Percentiles rank a stretch among this genome's conserved stretches.
Conservation (phyloP, 2,329 filamentous ascomycete species). For the Penicillium sp. region DNA sequence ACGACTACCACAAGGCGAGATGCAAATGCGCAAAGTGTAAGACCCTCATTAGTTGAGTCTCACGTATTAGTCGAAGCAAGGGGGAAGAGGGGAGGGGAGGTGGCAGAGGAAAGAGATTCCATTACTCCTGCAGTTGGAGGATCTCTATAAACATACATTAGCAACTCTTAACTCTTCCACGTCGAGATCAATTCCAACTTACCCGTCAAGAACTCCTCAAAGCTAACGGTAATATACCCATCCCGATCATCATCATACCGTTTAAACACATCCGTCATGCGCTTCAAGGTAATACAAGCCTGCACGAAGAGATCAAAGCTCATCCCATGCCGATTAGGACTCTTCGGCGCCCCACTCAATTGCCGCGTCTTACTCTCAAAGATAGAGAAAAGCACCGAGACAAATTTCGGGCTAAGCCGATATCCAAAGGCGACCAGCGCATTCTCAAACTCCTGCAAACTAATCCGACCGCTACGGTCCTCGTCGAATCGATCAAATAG, state of each 20-base stretch:
- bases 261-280: constrained; percentile 99
- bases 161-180: too few relatives aligned
- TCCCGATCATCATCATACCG: constrained; percentile 97
- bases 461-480: constrained; percentile 86
- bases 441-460: constrained; percentile 82
- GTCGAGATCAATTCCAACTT: constrained; percentile 31
- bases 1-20: not conserved
- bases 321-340: constrained; percentile 61
- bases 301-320: constrained; percentile 98
- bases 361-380: constrained; percentile 69
- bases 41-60: not conserved
- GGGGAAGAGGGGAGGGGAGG: not conserved
- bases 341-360: constrained; percentile 40
- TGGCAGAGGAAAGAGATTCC: not conserved
- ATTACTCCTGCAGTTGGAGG: constrained; percentile 41
- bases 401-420: constrained; percentile 80
- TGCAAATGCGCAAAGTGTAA: not conserved
- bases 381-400: constrained; percentile 81
- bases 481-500: constrained; percentile 95
- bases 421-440: constrained; percentile 94
- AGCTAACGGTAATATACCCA: constrained; percentile 84
- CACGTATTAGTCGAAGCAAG: not conserved
- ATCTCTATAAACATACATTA: constrained; percentile 40
- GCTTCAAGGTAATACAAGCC: constrained; percentile 92
- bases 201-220: constrained; percentile 77